These are phyloP conservation scores for Colletotrichum camelliae DNA, from an alignment of 2,329 filamentous ascomycete genomes.

Conservation along the genomic window DNA sequence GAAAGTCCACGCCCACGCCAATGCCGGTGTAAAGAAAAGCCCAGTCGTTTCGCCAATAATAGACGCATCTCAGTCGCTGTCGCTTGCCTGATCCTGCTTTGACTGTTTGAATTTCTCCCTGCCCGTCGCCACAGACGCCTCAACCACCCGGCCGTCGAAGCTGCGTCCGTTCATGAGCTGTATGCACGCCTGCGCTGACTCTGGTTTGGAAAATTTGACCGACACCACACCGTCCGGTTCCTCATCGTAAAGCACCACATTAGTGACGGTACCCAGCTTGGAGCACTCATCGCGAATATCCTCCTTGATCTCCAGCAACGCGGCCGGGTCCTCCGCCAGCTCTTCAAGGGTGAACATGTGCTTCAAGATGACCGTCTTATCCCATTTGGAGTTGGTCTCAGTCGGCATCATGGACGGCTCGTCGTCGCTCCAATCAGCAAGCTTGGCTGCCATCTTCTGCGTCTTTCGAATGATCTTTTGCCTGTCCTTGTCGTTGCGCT, in stretches of 20 bases:
- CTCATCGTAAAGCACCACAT: conserved; percentile 87
- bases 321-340: conserved; percentile 82
- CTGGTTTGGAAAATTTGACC: conserved; percentile 77
- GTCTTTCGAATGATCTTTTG: conserved; percentile 91
- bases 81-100: conserved; percentile 57
- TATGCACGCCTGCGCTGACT: conserved; percentile 76
- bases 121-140: conserved; percentile 74
- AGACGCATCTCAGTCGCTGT: conserved; percentile 38
- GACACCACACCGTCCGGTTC: conserved; percentile 86
- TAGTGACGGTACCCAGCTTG: conserved; percentile 87
- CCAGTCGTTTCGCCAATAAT: conserved; percentile 38
- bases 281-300: conserved; percentile 90
- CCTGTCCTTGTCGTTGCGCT: conserved; percentile 68
- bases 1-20: neutral
- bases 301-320: conserved; percentile 89
- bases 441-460: conserved; percentile 87
- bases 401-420: conserved; percentile 60
- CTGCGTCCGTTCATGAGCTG: conserved; percentile 78
- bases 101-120: conserved; percentile 76
- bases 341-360: conserved; percentile 92
- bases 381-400: conserved; percentile 61
- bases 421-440: conserved; percentile 96
- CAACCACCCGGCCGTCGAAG: conserved; percentile 75
- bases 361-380: conserved; percentile 85
- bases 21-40: neutral